Base-by-base conservation (phyloP, 768 basidiomycete genomes). In the Gelatoporia subvermispora region DNA sequence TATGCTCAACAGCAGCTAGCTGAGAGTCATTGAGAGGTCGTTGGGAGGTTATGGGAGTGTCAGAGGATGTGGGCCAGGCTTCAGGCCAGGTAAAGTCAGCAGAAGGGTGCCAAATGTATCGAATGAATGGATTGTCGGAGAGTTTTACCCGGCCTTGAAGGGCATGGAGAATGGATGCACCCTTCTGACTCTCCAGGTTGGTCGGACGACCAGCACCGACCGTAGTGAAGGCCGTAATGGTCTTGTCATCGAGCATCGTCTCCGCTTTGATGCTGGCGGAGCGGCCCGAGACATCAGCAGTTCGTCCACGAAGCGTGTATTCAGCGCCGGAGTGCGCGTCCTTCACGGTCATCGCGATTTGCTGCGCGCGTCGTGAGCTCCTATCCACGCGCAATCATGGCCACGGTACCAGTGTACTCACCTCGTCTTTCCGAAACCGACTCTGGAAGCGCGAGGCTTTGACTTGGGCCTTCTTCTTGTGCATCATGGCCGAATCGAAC, bases 171-270 rank as follows among this genome's bases (percentile, higher is more conserved):
- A 74, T 52, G 13, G 61, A 37, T 9, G 55, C 42, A 3, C 57
- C 51, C 21, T 66, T 73, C 40, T 73, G 68, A 3, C 64, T 63
- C 51, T 87, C 84, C 22, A 87, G 84, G 18, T 56, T 60, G 3
- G 86, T 88, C 1, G 76, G 77, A 35, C 67, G 73, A 35, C 76
- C 82, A 28, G 70, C 73, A 0, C 83, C 84, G 52, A 72, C 68
- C 8, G 82, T 71, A 20, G 65, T 73, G 20, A 87, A 68, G 7
- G 60, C 61, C 0, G 57, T 46, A 24, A 67, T 64, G 1, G 1
- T 35, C 60, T 67, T 62, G 49, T 70, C 57, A 64, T 62, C 47
- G 43, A 72, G 48, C 46, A 56, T 35, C 51, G 53, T 60, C 13
- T 37, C 22, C 22, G 60, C 51, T 16, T 53, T 47, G 2, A 75